These are phyloP conservation scores for Ophiostoma quercus DNA, from an alignment of 2,329 filamentous ascomycete genomes.

Conservation along the genomic window DNA sequence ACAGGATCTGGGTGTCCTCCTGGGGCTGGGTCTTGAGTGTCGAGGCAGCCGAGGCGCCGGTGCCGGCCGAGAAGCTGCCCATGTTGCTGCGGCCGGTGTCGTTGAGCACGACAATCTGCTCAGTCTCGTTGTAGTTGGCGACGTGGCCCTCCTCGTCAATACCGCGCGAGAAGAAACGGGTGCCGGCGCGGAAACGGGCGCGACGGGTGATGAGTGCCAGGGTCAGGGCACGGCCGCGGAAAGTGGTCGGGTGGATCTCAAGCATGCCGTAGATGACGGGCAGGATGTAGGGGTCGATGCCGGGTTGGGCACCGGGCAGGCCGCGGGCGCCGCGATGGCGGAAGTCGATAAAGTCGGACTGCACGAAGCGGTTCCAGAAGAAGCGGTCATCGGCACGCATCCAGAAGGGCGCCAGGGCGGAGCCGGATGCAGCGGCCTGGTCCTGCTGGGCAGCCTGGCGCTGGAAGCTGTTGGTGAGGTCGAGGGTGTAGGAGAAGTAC, in stretches of 20 bases:
- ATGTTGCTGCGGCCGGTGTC: slow-evolving; percentile 66
- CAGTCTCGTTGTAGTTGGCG: slow-evolving; percentile 99
- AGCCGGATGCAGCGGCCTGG: slow-evolving; percentile 33
- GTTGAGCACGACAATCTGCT: slow-evolving; percentile 86
- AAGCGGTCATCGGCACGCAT: slow-evolving; percentile 91
- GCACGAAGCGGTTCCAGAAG: slow-evolving; percentile 96
- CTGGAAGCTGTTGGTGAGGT: slow-evolving; percentile 95
- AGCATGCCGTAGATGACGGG: slow-evolving; percentile 96
- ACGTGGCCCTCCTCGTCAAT: slow-evolving; percentile 90
- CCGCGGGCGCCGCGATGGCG: slow-evolving; percentile 59
- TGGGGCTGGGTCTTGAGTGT: slow-evolving; percentile 36
- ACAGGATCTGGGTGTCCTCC: slow-evolving; percentile 80
- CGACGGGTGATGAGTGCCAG: slow-evolving; percentile 83
- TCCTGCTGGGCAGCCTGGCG: slow-evolving; percentile 74
- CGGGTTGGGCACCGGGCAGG: slow-evolving; percentile 64
- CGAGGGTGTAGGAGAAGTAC: slow-evolving; percentile 97
- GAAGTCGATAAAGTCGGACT: slow-evolving; percentile 87
- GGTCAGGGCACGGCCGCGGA: slow-evolving; percentile 80
- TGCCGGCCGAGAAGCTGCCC: slow-evolving; percentile 69
- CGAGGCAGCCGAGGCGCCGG: slow-evolving; percentile 40
- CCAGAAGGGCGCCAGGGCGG: slow-evolving; percentile 64
- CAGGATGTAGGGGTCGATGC: slow-evolving; percentile 83
- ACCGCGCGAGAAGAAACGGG: slow-evolving; percentile 89
- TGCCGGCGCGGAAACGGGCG: slow-evolving; percentile 82
- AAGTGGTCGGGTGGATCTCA: slow-evolving; percentile 76